phyloP scores from a whole-genome alignment of 2,329 filamentous ascomycete species.

The Aspergillus alliaceus region DNA sequence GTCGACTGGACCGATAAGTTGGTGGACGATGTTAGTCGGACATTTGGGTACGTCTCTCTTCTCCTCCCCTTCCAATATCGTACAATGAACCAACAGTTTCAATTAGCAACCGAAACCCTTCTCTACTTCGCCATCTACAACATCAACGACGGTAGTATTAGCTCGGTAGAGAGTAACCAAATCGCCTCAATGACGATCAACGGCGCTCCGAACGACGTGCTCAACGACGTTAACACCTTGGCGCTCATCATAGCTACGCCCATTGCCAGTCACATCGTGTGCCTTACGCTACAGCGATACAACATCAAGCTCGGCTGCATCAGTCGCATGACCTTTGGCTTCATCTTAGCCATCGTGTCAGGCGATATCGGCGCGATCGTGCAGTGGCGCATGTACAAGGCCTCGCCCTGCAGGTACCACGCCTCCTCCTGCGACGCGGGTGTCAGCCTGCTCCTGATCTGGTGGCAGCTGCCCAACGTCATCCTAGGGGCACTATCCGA shows the following conservation, averaged over 20 bases:
- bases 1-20: constrained; percentile 35
- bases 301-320: constrained; percentile 51
- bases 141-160: constrained; percentile 50
- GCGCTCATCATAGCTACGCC: constrained; percentile 51
- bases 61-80: neutral
- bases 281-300: constrained; percentile 44
- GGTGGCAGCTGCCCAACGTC: constrained; percentile 44
- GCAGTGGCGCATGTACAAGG: constrained; percentile 49
- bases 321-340: constrained; percentile 53
- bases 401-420: constrained; percentile 45
- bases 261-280: constrained; percentile 50
- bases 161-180: constrained; percentile 50
- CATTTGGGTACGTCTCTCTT: constrained; percentile 12
- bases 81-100: too few relatives aligned
- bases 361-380: constrained; percentile 40
- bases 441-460: constrained; percentile 43
- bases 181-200: constrained; percentile 51
- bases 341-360: constrained; percentile 50
- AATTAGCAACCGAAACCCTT: constrained; percentile 37
- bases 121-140: constrained; percentile 41
- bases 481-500: constrained; percentile 41
- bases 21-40: constrained; percentile 38
- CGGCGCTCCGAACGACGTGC: constrained; percentile 53
- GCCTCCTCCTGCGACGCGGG: constrained; percentile 39
- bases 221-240: constrained; percentile 53